phyloP scores from a whole-genome alignment of 176 grass and related monocot genomes.

The Rhynchospora pubera region DNA sequence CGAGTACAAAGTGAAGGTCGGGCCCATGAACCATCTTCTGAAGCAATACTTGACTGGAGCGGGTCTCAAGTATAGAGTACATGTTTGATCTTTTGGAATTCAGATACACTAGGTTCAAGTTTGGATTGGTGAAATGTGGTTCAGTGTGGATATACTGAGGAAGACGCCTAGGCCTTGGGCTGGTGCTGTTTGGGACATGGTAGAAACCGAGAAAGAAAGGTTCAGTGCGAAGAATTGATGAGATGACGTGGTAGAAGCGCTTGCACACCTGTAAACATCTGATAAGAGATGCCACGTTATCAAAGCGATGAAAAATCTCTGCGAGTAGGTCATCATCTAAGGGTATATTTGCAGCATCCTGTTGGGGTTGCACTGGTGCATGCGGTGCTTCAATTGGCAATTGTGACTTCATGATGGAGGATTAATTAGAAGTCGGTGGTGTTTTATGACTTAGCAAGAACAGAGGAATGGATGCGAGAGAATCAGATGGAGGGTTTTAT shows the following conservation, averaged over 20 bases:
- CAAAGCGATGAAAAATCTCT: not conserved
- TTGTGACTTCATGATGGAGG: not conserved
- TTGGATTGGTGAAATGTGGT: not conserved
- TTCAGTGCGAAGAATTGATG: not conserved
- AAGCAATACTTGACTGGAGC: not conserved
- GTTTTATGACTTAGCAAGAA: not conserved
- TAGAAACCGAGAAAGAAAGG: conserved; percentile 17
- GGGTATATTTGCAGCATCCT: not conserved
- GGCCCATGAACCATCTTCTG: conserved; percentile 13
- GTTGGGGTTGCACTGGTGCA: not conserved
- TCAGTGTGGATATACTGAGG: not conserved
- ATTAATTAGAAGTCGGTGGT: not conserved
- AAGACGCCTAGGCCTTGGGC: not conserved
- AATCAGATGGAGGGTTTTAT: not conserved
- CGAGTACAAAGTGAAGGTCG: conserved; percentile 11
- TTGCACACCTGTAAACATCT: not conserved
- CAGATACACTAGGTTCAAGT: not conserved
- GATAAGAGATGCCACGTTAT: not conserved
- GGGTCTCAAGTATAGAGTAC: not conserved
- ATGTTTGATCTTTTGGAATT: not conserved
- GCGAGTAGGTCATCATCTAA: not conserved
- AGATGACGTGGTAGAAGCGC: conserved; percentile 8
- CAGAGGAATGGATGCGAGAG: not conserved
- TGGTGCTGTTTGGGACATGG: not conserved
- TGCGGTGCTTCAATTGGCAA: not conserved